These are phyloP conservation scores for Melanogaster broomeanus DNA, from an alignment of 768 basidiomycete genomes.

Conservation along the genomic window DNA sequence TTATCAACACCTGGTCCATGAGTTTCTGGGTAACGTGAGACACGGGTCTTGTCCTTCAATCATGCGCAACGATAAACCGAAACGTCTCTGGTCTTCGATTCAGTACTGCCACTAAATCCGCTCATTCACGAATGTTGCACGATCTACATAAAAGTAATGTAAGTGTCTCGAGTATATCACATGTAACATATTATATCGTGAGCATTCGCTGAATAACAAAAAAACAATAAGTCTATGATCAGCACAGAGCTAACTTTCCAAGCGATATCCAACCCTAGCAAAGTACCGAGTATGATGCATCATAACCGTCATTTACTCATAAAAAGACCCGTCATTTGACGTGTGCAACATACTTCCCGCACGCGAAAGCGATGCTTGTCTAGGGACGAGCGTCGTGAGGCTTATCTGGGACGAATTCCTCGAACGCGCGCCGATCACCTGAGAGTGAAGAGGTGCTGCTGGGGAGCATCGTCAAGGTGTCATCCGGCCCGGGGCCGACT, in stretches of 20 bases:
- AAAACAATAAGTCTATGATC: not conserved
- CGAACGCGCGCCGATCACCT: constrained; percentile 52
- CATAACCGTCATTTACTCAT: not conserved
- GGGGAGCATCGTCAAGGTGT: constrained; percentile 16
- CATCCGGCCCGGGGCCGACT: constrained; percentile 13
- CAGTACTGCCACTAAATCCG: no score
- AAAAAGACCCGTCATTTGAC: not conserved
- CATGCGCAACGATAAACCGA: no score
- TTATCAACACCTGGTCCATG: no score
- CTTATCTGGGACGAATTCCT: constrained; percentile 69
- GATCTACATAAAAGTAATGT: not conserved
- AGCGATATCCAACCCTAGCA: not conserved
- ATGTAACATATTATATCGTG: not conserved
- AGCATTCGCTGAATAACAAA: not conserved
- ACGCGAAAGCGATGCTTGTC: constrained; percentile 42
- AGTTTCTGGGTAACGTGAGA: no score
- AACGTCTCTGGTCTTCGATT: no score
- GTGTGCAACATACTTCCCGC: constrained; percentile 27
- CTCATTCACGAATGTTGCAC: not conserved
- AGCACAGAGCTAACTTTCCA: not conserved
- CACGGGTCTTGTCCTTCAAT: no score
- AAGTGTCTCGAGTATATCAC: not conserved
- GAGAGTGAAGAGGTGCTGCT: constrained; percentile 42
- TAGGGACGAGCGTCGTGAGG: constrained; percentile 52
- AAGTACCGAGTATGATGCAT: no score